phyloP scores from a whole-genome alignment of 2,329 filamentous ascomycete species.

The Ceratocystiopsis sp. region DNA sequence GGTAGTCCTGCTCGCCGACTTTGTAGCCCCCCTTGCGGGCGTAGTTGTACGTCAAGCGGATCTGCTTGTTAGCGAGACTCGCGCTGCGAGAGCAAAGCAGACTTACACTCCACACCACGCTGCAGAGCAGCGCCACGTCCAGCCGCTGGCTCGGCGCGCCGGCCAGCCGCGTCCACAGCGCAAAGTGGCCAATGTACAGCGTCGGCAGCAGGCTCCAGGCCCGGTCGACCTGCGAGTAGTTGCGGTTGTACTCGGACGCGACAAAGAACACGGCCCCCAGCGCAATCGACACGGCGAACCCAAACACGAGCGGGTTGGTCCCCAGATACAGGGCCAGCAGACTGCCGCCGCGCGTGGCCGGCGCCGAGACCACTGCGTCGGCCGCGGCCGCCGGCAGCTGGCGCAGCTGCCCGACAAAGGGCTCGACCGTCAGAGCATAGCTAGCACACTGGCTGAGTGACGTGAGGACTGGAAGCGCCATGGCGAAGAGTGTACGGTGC shows the following conservation, averaged over 20 bases:
- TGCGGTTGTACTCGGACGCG: slow-evolving; percentile 69
- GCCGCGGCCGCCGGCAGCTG: slow-evolving; percentile 49
- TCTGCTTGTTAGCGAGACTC: slow-evolving; percentile 24
- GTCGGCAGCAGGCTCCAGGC: slow-evolving; percentile 82
- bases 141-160: slow-evolving; percentile 54
- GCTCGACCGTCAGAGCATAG: slow-evolving; percentile 56
- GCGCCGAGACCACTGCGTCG: slow-evolving; percentile 39
- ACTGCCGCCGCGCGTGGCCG: slow-evolving; percentile 18
- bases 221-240: slow-evolving; percentile 94
- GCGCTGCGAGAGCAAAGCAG: neutral
- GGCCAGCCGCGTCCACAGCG: slow-evolving; percentile 62
- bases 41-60: slow-evolving; percentile 86
- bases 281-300: slow-evolving; percentile 52
- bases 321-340: slow-evolving; percentile 58
- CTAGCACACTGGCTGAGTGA: slow-evolving; percentile 59
- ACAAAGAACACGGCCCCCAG: slow-evolving; percentile 58
- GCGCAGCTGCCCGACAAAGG: slow-evolving; percentile 54
- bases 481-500: slow-evolving; percentile 14
- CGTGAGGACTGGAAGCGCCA: slow-evolving; percentile 58
- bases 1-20: slow-evolving; percentile 83
- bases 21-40: slow-evolving; percentile 87
- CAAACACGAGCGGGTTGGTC: slow-evolving; percentile 74
- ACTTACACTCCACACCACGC: slow-evolving; percentile 61
- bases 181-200: slow-evolving; percentile 72
- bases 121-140: slow-evolving; percentile 55